These are phyloP conservation scores for Aspergillus pseudotamarii DNA, from an alignment of 2,329 filamentous ascomycete genomes.

Conservation along the genomic window DNA sequence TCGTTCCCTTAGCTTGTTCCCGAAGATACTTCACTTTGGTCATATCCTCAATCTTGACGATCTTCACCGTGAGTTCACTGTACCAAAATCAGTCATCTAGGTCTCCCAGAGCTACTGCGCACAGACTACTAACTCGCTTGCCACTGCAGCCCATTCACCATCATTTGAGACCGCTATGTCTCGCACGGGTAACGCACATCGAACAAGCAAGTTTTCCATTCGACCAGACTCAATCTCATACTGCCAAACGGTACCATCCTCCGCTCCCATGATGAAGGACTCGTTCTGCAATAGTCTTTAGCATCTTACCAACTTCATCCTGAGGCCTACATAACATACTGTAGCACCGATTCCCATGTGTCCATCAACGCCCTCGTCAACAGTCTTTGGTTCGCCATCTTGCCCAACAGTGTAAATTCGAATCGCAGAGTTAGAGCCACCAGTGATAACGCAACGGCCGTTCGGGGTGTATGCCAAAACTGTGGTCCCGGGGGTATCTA, in stretches of 20 bases:
- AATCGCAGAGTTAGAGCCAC: slow-evolving; percentile 90
- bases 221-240: slow-evolving; percentile 72
- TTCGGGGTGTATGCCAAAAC: slow-evolving; percentile 88
- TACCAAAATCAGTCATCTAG: slow-evolving; percentile 18
- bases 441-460: slow-evolving; percentile 83
- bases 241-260: slow-evolving; percentile 94
- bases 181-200: slow-evolving; percentile 82
- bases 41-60: slow-evolving; percentile 82
- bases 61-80: slow-evolving; percentile 82
- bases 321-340: slow-evolving; percentile 39
- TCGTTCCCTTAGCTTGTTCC: slow-evolving; percentile 84
- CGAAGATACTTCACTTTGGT: slow-evolving; percentile 74
- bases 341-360: slow-evolving; percentile 78
- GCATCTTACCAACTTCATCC: neutral
- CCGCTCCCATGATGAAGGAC: slow-evolving; percentile 85
- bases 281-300: slow-evolving; percentile 57
- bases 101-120: neutral
- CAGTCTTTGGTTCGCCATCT: slow-evolving; percentile 87
- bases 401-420: slow-evolving; percentile 90
- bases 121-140: slow-evolving; percentile 71
- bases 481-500: slow-evolving; percentile 82
- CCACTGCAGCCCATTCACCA: slow-evolving; percentile 85
- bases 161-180: slow-evolving; percentile 83
- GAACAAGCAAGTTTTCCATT: slow-evolving; percentile 80
- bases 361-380: slow-evolving; percentile 87